Percentiles rank a stretch among this genome's conserved stretches.
phyloP scores from a whole-genome alignment of 2,329 filamentous ascomycete genomes.

The Scytalidium lignicola region DNA sequence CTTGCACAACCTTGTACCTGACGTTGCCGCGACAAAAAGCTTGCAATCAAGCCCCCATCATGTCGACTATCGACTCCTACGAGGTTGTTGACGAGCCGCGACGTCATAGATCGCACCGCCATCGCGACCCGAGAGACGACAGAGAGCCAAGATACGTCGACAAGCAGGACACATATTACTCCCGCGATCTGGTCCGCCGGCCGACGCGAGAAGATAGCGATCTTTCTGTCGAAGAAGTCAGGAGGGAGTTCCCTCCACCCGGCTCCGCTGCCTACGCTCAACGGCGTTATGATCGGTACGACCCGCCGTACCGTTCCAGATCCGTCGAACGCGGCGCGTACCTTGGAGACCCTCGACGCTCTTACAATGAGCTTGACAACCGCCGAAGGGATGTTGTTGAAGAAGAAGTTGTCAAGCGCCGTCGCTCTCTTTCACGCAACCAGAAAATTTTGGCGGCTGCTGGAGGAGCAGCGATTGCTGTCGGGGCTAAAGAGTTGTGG shows the following conservation, averaged over 20 bases:
- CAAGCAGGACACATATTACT: slow-evolving; percentile 28
- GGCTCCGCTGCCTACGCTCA: slow-evolving; percentile 16
- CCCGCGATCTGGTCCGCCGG: slow-evolving; percentile 48
- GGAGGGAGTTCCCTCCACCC: slow-evolving; percentile 74
- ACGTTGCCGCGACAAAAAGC: no score
- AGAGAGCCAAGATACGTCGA: slow-evolving; percentile 50
- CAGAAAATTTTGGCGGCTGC: slow-evolving; percentile 64
- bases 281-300: slow-evolving; percentile 27
- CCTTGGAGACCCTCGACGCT: slow-evolving; percentile 43
- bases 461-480: slow-evolving; percentile 58
- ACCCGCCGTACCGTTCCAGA: slow-evolving; percentile 51
- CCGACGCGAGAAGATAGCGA: slow-evolving; percentile 65
- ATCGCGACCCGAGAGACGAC: slow-evolving; percentile 46
- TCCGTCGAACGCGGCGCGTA: slow-evolving; percentile 60
- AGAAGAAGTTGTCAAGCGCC: slow-evolving; percentile 50
- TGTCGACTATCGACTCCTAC: slow-evolving; percentile 24
- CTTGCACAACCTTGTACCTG: no score
- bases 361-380: slow-evolving; percentile 40
- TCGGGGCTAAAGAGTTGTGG: slow-evolving; percentile 61
- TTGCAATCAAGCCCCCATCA: no score
- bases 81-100: slow-evolving; percentile 22
- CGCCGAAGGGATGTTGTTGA: slow-evolving; percentile 50
- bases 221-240: slow-evolving; percentile 73
- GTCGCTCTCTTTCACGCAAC: slow-evolving; percentile 53
- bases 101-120: slow-evolving; percentile 21